These are phyloP conservation scores for Penicillium verhagenii DNA, from an alignment of 495 filamentous ascomycete species.

Conservation along the genomic window DNA sequence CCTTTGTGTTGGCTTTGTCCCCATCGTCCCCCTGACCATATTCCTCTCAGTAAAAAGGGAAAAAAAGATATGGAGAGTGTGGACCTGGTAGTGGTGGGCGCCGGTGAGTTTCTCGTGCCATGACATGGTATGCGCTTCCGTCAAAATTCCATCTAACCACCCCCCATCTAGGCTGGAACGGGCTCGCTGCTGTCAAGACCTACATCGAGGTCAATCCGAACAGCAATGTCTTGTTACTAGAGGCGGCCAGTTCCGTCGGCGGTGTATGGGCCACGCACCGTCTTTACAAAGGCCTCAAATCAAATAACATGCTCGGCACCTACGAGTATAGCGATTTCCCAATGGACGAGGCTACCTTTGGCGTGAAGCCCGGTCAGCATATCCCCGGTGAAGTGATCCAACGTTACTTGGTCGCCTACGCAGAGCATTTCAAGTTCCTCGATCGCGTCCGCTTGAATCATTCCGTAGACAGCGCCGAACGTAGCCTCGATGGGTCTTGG, in stretches of 20 bases:
- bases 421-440: conserved; percentile 56
- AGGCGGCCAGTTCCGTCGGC: conserved; percentile 57
- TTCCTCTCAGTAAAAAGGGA: neutral
- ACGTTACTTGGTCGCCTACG: conserved; percentile 63
- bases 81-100: conserved; percentile 45
- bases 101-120: conserved; percentile 32
- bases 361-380: conserved; percentile 60
- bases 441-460: conserved; percentile 52
- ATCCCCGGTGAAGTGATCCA: conserved; percentile 67
- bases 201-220: conserved; percentile 55
- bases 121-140: too few species aligned
- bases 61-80: conserved; percentile 20
- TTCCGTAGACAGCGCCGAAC: conserved; percentile 53
- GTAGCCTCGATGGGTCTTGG: conserved; percentile 42
- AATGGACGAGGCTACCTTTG: conserved; percentile 60
- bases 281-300: conserved; percentile 65
- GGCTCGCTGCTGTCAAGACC: conserved; percentile 60
- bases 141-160: too few species aligned
- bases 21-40: neutral
- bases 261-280: conserved; percentile 68
- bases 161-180: conserved; percentile 49
- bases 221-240: conserved; percentile 51
- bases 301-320: conserved; percentile 62
- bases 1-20: neutral
- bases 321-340: conserved; percentile 74